Percentiles rank a stretch among this genome's conserved stretches.
Conservation (phyloP, 768 basidiomycete genomes). For the Phaeotremella skinneri region DNA sequence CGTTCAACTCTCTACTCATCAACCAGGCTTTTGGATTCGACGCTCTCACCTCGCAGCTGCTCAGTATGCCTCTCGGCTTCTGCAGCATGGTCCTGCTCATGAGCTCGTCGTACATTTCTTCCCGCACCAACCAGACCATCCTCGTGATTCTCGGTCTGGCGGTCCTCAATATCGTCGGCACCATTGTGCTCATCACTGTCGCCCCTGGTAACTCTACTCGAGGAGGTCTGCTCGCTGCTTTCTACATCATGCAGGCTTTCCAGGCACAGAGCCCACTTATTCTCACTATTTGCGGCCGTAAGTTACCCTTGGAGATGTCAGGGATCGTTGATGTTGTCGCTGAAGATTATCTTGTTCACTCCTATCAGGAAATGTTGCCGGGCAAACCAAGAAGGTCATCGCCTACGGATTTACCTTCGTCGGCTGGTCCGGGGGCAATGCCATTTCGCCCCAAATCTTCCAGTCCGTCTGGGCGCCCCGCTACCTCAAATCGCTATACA, state of each 20-base stretch:
- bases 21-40: constrained; percentile 55
- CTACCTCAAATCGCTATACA: constrained; percentile 57
- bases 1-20: constrained; percentile 58
- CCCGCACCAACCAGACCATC: constrained; percentile 52
- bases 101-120: constrained; percentile 11
- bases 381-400: constrained; percentile 58
- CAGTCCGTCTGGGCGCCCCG: constrained; percentile 56
- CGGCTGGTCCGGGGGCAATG: constrained; percentile 58
- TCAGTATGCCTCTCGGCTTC: constrained; percentile 36
- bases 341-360: constrained; percentile 57
- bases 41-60: constrained; percentile 4
- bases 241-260: constrained; percentile 53
- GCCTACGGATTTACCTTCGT: constrained; percentile 57
- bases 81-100: constrained; percentile 16
- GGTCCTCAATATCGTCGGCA: constrained; percentile 57
- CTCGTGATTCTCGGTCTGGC: constrained; percentile 57
- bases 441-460: constrained; percentile 57
- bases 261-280: constrained; percentile 34
- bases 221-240: constrained; percentile 56
- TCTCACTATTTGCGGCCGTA: neutral
- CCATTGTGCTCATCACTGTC: constrained; percentile 57
- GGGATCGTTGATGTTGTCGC: constrained; percentile 26
- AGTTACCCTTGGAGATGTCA: no score
- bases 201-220: constrained; percentile 53
- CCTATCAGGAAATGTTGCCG: constrained; percentile 55